Base-by-base conservation (phyloP, 2,329 filamentous ascomycete species). In the Helotiales sp. region DNA sequence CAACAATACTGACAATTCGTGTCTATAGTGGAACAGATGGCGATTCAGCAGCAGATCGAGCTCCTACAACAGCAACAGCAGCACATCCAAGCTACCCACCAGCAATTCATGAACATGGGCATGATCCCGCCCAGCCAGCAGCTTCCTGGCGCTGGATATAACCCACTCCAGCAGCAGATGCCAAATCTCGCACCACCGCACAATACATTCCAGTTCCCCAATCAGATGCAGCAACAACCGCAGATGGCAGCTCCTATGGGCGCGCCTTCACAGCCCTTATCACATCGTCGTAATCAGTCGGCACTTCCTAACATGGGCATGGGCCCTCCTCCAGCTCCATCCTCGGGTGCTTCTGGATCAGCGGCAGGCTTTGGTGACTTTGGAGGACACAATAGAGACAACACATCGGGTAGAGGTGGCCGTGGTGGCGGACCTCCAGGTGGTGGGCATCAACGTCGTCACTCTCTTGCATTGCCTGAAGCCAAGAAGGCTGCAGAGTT, bases 241-340 rank as follows among this genome's bases (percentile, higher is more conserved):
- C 87, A 89, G 75, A 87, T 87, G 71, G 89, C 86, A 64, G 81
- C 90, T 33, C 82, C 85, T 55, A 86, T 93, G 84, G 89, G 87
- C 68, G 80, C 89, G 62, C 88, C 90, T 42, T 87, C 83, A 62
- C 91, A 95, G 73, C 87, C 90, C 63, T 80, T 87, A 67, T 87
- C 91, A 75, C 95, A 99, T 82, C 92, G 95, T 75, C 92, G 95
- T 79, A 98, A 98, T 81, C 93, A 97, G 77, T 98, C 95, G 73
- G 93, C 93, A 72, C 83, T 98, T 66, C 93, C 95, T 51, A 95
- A 91, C 69, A 91, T 97, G 83, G 86, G 88, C 61, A 90, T 96
- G 85, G 91, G 91, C 24, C 90, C 86, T 30, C 89, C 93, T 59
- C 93, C 95, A 57, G 95, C 95, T 61, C 96, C 95, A 17, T 96